These are phyloP conservation scores for Fagus sylvatica DNA, from an alignment of 306 rosid species.

Conservation along the genomic window DNA sequence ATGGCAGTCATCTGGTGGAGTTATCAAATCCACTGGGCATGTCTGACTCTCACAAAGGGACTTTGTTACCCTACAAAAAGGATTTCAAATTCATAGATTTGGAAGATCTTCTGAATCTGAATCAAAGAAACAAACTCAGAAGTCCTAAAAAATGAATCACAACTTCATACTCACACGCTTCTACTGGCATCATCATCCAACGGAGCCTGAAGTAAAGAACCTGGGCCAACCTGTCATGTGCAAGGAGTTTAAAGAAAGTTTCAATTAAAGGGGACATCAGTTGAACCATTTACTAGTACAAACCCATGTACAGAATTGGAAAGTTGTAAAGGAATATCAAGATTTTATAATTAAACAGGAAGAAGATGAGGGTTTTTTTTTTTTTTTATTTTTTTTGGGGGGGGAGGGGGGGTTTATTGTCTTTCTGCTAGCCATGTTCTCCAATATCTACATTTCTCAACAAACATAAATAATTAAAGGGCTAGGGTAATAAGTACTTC, in stretches of 20 bases:
- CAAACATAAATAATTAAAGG: too few species aligned
- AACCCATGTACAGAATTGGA: not conserved
- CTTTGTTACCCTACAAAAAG: conserved; percentile 68
- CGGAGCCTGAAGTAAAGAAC: conserved; percentile 96
- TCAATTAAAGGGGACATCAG: not conserved
- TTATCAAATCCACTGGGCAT: conserved; percentile 87
- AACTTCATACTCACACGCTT: conserved; percentile 66
- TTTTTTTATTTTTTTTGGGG: too few species aligned
- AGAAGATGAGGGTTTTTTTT: not conserved
- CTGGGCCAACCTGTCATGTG: conserved; percentile 77
- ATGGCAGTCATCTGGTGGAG: conserved; percentile 99
- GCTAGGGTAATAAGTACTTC: too few species aligned
- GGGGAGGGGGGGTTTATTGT: too few species aligned
- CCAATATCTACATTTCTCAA: too few species aligned
- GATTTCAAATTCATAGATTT: conserved; percentile 24
- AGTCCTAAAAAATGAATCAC: conserved; percentile 27
- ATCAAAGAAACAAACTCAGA: conserved; percentile 18
- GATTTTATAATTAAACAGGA: not conserved
- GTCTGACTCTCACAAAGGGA: conserved; percentile 73
- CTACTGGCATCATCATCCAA: conserved; percentile 73
- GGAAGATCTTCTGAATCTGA: conserved; percentile 4
- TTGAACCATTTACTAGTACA: not conserved
- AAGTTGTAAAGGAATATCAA: not conserved
- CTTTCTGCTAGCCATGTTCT: too few species aligned
- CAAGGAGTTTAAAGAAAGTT: conserved; percentile 21